A percentile compares a stretch with the other conserved stretches of the same genome.
phyloP scores from a whole-genome alignment of 176 grass and related monocot genomes.

The Juncus inflexus region DNA sequence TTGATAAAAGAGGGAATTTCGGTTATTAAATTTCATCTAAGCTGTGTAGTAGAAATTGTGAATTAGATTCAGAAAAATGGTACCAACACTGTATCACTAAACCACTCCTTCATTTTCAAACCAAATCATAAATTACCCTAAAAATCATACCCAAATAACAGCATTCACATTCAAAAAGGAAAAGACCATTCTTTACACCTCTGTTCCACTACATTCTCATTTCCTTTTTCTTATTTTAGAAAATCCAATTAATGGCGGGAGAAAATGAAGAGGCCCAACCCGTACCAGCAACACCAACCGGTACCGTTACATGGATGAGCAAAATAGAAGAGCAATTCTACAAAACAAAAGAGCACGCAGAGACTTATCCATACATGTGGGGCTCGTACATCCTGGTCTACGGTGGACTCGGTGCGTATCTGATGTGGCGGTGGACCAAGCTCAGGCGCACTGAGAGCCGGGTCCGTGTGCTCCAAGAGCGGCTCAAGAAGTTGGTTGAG shows the following conservation, averaged over 20 bases:
- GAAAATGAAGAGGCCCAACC: slow-evolving; percentile 27
- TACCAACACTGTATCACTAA: too few species aligned
- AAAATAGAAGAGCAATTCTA: slow-evolving; percentile 54
- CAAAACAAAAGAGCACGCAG: slow-evolving; percentile 83
- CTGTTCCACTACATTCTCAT: too few species aligned
- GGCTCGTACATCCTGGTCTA: slow-evolving; percentile 97
- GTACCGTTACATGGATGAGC: slow-evolving; percentile 21
- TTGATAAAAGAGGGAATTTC: too few species aligned
- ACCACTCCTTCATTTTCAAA: too few species aligned
- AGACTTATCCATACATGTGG: slow-evolving; percentile 96
- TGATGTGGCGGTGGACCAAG: slow-evolving; percentile 76
- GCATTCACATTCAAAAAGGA: too few species aligned
- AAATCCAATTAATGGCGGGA: slow-evolving; percentile 31
- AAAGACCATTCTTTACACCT: too few species aligned
- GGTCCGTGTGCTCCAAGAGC: slow-evolving; percentile 59
- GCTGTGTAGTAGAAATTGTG: too few species aligned
- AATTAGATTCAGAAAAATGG: too few species aligned
- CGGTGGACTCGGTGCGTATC: slow-evolving; percentile 59
- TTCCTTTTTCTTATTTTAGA: too few species aligned
- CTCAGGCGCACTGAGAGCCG: slow-evolving; percentile 83
- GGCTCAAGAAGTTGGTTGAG: slow-evolving; percentile 62
- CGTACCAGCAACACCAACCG: background rate
- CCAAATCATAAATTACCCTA: too few species aligned
- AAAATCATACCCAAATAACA: too few species aligned
- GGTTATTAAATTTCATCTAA: too few species aligned